Conservation (phyloP, 2,329 filamentous ascomycete species). For the Myotisia sp. region DNA sequence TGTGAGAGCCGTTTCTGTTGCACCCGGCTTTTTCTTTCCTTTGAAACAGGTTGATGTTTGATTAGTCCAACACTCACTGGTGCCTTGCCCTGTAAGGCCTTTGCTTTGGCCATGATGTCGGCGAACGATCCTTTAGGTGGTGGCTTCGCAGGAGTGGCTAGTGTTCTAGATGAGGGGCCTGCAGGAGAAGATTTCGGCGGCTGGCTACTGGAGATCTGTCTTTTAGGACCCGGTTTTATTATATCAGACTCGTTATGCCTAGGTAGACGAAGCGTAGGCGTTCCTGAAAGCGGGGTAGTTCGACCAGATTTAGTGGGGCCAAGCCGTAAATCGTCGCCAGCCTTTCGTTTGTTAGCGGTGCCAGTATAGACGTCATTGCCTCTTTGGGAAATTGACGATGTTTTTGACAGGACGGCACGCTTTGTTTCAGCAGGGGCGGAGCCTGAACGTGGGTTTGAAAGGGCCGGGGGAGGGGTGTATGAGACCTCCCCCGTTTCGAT, state of each 20-base stretch:
- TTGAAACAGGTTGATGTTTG: constrained; percentile 40
- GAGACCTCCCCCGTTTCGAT: constrained; percentile 30
- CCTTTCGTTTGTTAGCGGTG: constrained; percentile 25
- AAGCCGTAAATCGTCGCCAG: constrained; percentile 26
- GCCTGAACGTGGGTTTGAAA: constrained; percentile 3
- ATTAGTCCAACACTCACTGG: constrained; percentile 37
- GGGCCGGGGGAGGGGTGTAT: constrained; percentile 13
- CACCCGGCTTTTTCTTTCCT: constrained; percentile 42
- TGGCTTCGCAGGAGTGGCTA: constrained; percentile 23
- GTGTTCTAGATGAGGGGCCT: constrained; percentile 11
- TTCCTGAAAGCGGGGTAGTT: constrained; percentile 11
- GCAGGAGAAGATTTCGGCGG: constrained; percentile 12
- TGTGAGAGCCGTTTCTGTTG: constrained; percentile 36
- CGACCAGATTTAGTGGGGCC: constrained; percentile 17
- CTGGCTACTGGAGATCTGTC: constrained; percentile 9
- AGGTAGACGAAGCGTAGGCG: constrained; percentile 14
- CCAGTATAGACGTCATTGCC: constrained; percentile 9
- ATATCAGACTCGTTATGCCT: constrained; percentile 6
- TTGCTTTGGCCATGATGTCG: constrained; percentile 45
- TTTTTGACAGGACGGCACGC: constrained; percentile 7
- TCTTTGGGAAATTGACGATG: constrained; percentile 14
- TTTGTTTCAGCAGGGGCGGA: constrained; percentile 4
- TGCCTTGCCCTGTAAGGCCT: constrained; percentile 37
- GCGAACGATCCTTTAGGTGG: constrained; percentile 46
- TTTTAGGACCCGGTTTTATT: constrained; percentile 10